Conservation (phyloP, 169 alveolate species). For the Cryptosporidium ubiquitum region DNA sequence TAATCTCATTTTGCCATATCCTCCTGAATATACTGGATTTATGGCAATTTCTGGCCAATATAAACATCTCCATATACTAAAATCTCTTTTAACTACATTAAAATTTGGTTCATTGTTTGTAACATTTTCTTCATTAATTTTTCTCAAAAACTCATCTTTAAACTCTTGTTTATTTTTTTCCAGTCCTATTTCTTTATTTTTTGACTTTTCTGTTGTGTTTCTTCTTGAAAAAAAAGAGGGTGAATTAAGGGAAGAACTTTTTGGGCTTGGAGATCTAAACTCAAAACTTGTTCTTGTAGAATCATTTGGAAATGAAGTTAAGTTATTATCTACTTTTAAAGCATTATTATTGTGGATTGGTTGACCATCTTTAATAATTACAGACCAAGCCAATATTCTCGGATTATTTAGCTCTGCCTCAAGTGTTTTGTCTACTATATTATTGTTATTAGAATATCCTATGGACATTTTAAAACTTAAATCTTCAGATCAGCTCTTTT, state of each 20-base stretch:
- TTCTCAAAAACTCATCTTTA: not conserved
- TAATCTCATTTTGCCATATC: slow-evolving; percentile 62
- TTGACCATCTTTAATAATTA: slow-evolving; percentile 34
- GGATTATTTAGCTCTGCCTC: slow-evolving; percentile 55
- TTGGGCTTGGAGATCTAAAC: not conserved
- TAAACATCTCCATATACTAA: slow-evolving; percentile 66
- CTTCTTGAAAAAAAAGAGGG: not conserved
- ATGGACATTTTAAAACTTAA: not conserved
- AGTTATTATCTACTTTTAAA: not conserved
- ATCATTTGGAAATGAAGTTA: not conserved
- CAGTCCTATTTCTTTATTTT: not conserved
- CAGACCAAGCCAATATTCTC: slow-evolving; percentile 53
- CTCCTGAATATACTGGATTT: slow-evolving; percentile 45
- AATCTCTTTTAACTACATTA: slow-evolving; percentile 11
- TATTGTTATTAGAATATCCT: not conserved
- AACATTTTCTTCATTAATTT: not conserved
- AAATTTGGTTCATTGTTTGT: not conserved
- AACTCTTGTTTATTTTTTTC: not conserved
- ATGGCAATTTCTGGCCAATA: slow-evolving; percentile 56
- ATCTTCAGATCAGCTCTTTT: not conserved
- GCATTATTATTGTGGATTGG: slow-evolving; percentile 18
- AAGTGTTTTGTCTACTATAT: not conserved
- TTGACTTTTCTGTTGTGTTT: not conserved
- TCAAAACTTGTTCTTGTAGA: not conserved
- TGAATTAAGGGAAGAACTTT: not conserved